Evolutionary conservation across 2,329 filamentous ascomycete genomes (phyloP).

Genomic region (Aaosphaeria arxii): DNA sequence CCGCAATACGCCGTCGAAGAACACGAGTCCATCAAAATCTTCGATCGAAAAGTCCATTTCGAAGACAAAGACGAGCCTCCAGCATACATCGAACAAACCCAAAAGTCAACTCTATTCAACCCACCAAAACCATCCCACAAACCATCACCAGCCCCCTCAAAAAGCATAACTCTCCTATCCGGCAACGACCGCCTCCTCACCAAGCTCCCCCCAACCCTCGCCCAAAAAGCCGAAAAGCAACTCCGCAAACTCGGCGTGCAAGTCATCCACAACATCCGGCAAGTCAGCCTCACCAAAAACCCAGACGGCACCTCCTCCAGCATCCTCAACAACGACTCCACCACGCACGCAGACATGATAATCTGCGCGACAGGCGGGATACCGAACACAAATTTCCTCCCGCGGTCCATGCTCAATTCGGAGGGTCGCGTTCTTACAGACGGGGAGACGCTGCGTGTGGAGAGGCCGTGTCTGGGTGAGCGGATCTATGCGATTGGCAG

Average conservation of each 20-base stretch:
- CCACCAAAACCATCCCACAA: no score
- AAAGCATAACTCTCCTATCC: constrained; percentile 31
- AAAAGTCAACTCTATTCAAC: no score
- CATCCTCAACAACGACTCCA: constrained; percentile 24
- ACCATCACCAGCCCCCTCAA: constrained; percentile 1
- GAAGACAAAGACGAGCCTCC: no score
- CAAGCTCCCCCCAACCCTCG: constrained; percentile 12
- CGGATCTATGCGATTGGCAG: constrained; percentile 35
- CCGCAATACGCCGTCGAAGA: no score
- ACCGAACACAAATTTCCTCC: constrained; percentile 27
- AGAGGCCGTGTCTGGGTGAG: constrained; percentile 9
- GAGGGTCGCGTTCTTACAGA: constrained; percentile 24
- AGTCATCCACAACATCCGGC: constrained; percentile 23
- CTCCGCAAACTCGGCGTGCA: constrained; percentile 28
- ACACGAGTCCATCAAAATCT: neutral
- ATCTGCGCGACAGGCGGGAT: constrained; percentile 29
- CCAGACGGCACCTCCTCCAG: constrained; percentile 17
- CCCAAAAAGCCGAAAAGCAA: constrained; percentile 22
- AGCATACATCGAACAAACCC: no score
- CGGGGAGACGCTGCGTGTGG: constrained; percentile 18
- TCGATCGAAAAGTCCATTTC: no score
- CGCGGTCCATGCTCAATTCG: constrained; percentile 18
- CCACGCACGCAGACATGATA: constrained; percentile 29
- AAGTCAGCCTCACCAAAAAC: constrained; percentile 12
- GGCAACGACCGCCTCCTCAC: constrained; percentile 26